These are phyloP conservation scores for Dicorynia guianensis DNA, from an alignment of 306 rosid species.

Conservation along the genomic window DNA sequence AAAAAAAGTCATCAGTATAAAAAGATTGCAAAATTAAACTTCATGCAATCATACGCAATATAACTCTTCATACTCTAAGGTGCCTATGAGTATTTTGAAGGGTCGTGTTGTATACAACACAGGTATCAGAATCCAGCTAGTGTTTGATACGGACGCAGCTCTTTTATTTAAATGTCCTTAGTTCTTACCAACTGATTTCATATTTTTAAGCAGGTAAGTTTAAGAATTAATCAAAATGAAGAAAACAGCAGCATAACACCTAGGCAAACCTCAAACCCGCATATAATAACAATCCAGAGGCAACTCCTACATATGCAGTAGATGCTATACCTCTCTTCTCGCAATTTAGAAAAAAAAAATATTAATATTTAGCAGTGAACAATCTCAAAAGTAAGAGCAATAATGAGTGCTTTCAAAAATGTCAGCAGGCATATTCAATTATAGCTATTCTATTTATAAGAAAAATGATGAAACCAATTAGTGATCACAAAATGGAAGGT, in stretches of 20 bases:
- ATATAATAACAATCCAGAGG: neutral
- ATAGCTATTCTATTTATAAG: no score
- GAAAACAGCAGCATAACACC: no score
- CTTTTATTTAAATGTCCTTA: no score
- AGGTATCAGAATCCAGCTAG: no score
- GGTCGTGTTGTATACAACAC: no score
- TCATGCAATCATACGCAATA: neutral
- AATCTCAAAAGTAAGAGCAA: no score
- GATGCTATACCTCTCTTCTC: neutral
- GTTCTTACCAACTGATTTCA: neutral
- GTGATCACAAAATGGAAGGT: neutral
- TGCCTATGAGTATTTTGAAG: no score
- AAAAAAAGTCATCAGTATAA: conserved; percentile 18
- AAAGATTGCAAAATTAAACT: neutral
- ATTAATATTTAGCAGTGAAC: no score
- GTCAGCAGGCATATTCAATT: neutral
- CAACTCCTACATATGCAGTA: neutral
- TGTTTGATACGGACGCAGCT: no score
- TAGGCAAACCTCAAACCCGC: conserved; percentile 7
- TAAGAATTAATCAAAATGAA: no score
- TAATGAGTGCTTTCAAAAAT: neutral
- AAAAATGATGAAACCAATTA: neutral
- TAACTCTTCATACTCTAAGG: neutral
- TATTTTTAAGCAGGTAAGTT: neutral
- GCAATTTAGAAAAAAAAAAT: neutral